Evolutionary conservation across 78 protist species (phyloP), one percentile per base, ranked within the genome.

Genomic region (Dictyostelium firmibasis): DNA sequence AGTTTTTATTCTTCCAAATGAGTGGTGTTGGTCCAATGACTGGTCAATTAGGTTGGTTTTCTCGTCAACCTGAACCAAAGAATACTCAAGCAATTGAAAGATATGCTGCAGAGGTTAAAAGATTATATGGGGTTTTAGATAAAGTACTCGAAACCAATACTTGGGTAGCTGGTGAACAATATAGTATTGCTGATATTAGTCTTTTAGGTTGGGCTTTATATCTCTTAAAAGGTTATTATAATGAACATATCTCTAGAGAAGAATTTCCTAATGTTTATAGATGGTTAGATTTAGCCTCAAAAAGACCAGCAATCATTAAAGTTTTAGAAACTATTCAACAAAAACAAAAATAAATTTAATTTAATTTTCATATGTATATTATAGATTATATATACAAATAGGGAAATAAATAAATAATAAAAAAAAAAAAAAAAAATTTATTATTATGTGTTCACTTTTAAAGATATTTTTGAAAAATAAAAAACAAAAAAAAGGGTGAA

Each of bases 1-100:
- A 74, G 14, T 97, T 96, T 98, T 13, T 97, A 74, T 43, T 44
- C 96, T 20, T 96, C 97, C 98, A 97, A 88, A 72, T 97, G 95
- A 85, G 86, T 7, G 85, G 93, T 33, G 31, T 62, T 25, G 97
- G 98, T 2, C 96, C 98, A 79, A 93, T 91, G 83, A 60, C 91
- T 27, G 94, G 97, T 23, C 70, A 97, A 29, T 96, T 95, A 29
- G 97, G 96, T 27, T 98, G 97, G 75, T 98, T 97, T 38, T 43
- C 20, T n/a, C n/a, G 62, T n/a, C 98, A 98, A 29, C 91, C 97
- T 4, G 96, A 81, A 3, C 75, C 75, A 36, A 91, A 96, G 38
- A 27, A 53, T 36, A 64, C 16, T 50, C 96, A 91, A 57, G 92
- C 96, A 41, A 96, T 92, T 69, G n/a, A 85, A 38, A 93, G 99